Evolutionary conservation across 257 asterid species (phyloP), one percentile per base, ranked within the genome.

Genomic region (Przewalskia tangutica): DNA sequence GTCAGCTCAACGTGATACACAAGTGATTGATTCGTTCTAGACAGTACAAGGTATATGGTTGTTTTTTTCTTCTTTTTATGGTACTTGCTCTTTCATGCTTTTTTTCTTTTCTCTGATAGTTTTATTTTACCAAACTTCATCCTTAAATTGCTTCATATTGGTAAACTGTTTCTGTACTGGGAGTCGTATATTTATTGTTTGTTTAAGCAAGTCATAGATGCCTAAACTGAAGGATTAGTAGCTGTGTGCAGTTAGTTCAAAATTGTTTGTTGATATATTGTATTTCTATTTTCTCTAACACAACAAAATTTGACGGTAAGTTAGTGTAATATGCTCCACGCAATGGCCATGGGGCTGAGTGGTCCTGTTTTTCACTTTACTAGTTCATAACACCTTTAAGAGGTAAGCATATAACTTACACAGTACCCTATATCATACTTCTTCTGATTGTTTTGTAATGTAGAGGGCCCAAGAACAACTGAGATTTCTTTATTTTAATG

Each of bases 321-420:
- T 85, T 95, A 90, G 91, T 95, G 87, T 95, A 95, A 82, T 93
- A 95, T 83, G 90, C 88, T 95, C 98, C 82, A 92, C 92, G 98
- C 98, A 97, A 17, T 95, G 98, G 98, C 42, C 42, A 38, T 38
- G 5, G 5, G 98, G 98, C 40, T 95, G 85, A 92, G 77, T 73
- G 34, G 42, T 50, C 27, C 83, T 13, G 78, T 16, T 53, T 73
- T 16, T 62, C 77, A 85, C 78, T 75, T 14, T 38, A 48, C 83
- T 84, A 79, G 27, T 18, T 75, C 23, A 17, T 16, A 55, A 55
- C 20, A 7, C 23, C 9, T 14, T 55, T 55, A 55, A 55, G 23
- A 16, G 62, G 23, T 16, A 16, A 55, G 2, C 62, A 16, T 55
- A 55, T 16, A 55, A 17, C 23, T 55, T 55, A 2, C n/a, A 17